phyloP scores from a whole-genome alignment of 345 rosid genomes.

The Eucalyptus curtisii region DNA sequence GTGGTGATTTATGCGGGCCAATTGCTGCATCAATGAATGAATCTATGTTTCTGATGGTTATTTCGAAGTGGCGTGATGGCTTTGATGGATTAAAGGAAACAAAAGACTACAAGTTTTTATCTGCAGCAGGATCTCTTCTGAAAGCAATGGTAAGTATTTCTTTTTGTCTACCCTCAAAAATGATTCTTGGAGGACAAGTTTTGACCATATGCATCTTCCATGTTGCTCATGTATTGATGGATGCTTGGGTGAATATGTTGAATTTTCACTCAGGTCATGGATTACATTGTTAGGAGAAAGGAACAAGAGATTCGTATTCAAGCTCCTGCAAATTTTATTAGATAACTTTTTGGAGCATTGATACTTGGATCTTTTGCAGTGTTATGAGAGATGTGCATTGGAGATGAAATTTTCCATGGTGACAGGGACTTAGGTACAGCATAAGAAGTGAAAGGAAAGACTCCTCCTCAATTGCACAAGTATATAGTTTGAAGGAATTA shows the following conservation, averaged over 20 bases:
- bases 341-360: neutral
- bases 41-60: slow-evolving; percentile 71
- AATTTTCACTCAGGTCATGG: neutral
- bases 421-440: neutral
- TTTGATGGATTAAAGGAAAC: slow-evolving; percentile 85
- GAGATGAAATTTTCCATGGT: neutral
- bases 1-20: slow-evolving; percentile 82
- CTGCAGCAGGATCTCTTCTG: slow-evolving; percentile 72
- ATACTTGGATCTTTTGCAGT: neutral
- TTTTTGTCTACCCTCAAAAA: neutral
- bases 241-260: neutral
- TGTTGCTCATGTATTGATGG: neutral
- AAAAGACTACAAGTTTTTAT: slow-evolving; percentile 61
- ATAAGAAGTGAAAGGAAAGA: neutral
- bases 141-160: slow-evolving; percentile 57
- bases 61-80: slow-evolving; percentile 75
- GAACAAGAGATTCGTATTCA: neutral
- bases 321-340: neutral
- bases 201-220: neutral
- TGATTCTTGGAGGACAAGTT: neutral
- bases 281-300: neutral
- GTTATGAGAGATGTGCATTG: neutral
- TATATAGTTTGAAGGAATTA: neutral
- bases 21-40: slow-evolving; percentile 88
- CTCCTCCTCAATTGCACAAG: neutral